Percentiles rank a stretch among this genome's conserved stretches.
Conservation (phyloP, 495 filamentous ascomycete species). For the Penicillium odoratum region DNA sequence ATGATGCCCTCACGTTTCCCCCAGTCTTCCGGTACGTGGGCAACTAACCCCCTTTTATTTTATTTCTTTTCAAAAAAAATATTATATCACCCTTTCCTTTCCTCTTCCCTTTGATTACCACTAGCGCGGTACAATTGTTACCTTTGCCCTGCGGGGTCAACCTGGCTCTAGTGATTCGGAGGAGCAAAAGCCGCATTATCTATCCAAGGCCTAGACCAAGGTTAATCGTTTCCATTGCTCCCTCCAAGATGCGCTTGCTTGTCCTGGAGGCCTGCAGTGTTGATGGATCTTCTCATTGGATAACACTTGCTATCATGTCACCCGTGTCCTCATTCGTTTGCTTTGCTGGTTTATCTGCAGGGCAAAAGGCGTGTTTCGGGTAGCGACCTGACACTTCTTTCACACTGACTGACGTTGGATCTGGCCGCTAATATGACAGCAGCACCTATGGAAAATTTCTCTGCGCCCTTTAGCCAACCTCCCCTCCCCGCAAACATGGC, state of each 20-base stretch:
- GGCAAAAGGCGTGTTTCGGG: background rate
- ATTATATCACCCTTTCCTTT: constrained; percentile 2
- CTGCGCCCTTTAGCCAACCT: constrained; percentile 41
- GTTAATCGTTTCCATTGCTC: background rate
- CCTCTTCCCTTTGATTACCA: constrained; percentile 4
- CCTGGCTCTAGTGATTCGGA: background rate
- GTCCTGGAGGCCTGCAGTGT: constrained; percentile 5
- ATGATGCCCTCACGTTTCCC: constrained; percentile 46
- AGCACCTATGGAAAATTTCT: constrained; percentile 46
- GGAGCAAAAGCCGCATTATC: background rate
- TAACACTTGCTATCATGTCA: constrained; percentile 1
- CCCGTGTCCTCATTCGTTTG: constrained; percentile 10
- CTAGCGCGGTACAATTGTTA: background rate
- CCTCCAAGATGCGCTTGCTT: background rate
- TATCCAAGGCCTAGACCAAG: background rate
- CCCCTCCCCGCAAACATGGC: constrained; percentile 36
- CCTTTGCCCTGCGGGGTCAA: constrained; percentile 14
- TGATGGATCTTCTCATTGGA: constrained; percentile 6
- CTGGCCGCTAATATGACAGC: constrained; percentile 20
- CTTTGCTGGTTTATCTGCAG: constrained; percentile 3
- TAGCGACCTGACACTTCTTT: constrained; percentile 11
- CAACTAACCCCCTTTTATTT: constrained; percentile 12
- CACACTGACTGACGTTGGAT: constrained; percentile 2
- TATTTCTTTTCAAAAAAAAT: background rate
- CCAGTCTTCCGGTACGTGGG: constrained; percentile 41